Evolutionary conservation across 2,329 filamentous ascomycete species (phyloP), one percentile per base, ranked within the genome.

Genomic region (Apiospora marii): DNA sequence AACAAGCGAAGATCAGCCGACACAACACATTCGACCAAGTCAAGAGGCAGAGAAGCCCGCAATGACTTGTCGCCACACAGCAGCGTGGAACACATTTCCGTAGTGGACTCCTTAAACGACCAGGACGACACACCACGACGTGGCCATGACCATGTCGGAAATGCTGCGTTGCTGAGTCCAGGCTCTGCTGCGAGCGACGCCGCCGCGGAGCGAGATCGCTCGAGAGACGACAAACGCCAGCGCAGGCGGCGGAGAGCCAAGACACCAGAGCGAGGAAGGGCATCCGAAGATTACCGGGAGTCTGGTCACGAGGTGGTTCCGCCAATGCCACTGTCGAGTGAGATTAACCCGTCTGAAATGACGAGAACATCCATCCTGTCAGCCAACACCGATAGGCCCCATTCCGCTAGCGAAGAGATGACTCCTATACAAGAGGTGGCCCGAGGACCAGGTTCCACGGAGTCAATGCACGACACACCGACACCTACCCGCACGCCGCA

Each of bases 361-460:
- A 98, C 96, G 0, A 89, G 96, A 77, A 93, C 93, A 22, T 98
- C 96, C 0, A 94, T 98, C 71, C 84, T 96, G 24, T 96, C 95
- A 6, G 93, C 94, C 43, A 91, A 93, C 41, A 94, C 93, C 0
- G 94, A 94, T 75, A 86, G 91, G 70, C 92, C 93, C 22, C 87
- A 89, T 67, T 94, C 93, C 24, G 90, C 92, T 30, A 92, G 87
- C 78, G 91, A 88, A 77, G 89, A 89, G 82, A 86, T 83, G 78
- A 88, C 86, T 1, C 91, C 91, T 16, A 82, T 92, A 67, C 88
- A 88, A 51, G 90, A 94, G 75, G 87, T 93, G n/a, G 81, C 88
- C 46, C 88, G 91, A 72, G 91, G 89, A 6, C 82, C 89, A 37
- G 82, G 83, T 34, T 94, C 93, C 3, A 87, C 90, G 22, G 85